Conservation (phyloP, 129 eudicot species). For the Flaveria trinervia region DNA sequence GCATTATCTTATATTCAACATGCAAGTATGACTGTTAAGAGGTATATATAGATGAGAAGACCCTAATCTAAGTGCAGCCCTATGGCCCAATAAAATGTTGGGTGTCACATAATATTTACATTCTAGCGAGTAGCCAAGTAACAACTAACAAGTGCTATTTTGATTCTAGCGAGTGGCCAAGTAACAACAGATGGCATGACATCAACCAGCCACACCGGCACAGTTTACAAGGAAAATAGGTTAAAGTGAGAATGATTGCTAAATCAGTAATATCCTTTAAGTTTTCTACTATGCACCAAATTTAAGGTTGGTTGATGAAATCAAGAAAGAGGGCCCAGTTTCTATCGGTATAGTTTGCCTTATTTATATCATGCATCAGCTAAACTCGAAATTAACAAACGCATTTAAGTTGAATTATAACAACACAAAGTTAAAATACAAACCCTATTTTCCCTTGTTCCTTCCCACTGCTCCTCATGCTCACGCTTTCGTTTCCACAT, state of each 20-base stretch:
- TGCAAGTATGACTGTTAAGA: neutral
- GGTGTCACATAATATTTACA: neutral
- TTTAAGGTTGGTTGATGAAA: neutral
- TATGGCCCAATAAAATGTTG: neutral
- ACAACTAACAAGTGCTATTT: neutral
- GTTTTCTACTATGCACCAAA: neutral
- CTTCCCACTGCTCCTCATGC: slow-evolving; percentile 99
- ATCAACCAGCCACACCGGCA: neutral
- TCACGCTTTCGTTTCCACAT: slow-evolving; percentile 98
- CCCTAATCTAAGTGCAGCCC: neutral
- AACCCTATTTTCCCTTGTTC: slow-evolving; percentile 95
- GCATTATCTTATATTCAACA: neutral
- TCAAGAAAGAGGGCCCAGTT: neutral
- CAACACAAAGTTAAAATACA: slow-evolving; percentile 19
- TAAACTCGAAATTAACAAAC: slow-evolving; percentile 9
- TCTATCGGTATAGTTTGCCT: neutral
- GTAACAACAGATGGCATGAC: neutral
- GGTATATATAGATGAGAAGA: neutral
- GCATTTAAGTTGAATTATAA: slow-evolving; percentile 2
- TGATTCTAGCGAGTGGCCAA: neutral
- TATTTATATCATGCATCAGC: neutral
- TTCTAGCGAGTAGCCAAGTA: neutral
- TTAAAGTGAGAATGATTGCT: neutral
- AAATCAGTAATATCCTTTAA: neutral
- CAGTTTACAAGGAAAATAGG: neutral